A percentile compares a stretch with the other conserved stretches of the same genome.
Evolutionary conservation across 805 yeast species (phyloP).

Genomic region (Metschnikowia borealis): DNA sequence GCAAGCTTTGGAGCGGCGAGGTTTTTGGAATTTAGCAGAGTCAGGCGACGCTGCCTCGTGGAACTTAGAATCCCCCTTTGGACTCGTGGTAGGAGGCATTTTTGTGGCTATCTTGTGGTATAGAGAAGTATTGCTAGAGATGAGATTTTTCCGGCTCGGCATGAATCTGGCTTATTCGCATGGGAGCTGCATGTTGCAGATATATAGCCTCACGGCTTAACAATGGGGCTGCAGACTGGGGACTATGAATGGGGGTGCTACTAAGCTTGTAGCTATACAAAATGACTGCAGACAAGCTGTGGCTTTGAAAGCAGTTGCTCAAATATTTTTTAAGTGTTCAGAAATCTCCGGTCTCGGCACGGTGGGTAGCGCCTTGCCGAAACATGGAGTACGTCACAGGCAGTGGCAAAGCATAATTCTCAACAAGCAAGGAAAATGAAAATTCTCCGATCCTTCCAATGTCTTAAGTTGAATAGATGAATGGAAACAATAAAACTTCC

Average conservation of each 20-base stretch:
- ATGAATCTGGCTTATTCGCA: slow-evolving; percentile 1
- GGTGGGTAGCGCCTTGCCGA: neutral
- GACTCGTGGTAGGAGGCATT: neutral
- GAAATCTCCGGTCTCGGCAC: neutral
- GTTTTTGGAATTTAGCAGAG: slow-evolving; percentile 7
- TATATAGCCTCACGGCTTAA: neutral
- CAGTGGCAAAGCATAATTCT: neutral
- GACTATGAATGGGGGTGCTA: neutral
- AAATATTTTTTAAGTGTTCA: neutral
- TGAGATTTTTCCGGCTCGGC: slow-evolving; percentile 6
- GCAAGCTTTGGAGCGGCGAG: slow-evolving; percentile 55
- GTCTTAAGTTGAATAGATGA: neutral
- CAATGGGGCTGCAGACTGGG: slow-evolving; percentile 4
- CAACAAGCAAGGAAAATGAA: neutral
- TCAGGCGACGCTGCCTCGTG: neutral
- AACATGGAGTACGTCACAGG: neutral
- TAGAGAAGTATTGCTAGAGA: neutral
- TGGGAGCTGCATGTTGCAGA: slow-evolving; percentile 3
- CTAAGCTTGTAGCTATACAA: neutral
- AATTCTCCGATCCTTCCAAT: neutral
- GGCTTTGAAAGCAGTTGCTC: neutral
- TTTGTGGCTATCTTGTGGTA: neutral
- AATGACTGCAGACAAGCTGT: neutral
- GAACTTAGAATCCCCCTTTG: neutral
- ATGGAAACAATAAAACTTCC: neutral